Percentiles rank a stretch among this genome's conserved stretches.
Conservation (phyloP, 2,329 filamentous ascomycete genomes). For the Colletotrichum kahawae region DNA sequence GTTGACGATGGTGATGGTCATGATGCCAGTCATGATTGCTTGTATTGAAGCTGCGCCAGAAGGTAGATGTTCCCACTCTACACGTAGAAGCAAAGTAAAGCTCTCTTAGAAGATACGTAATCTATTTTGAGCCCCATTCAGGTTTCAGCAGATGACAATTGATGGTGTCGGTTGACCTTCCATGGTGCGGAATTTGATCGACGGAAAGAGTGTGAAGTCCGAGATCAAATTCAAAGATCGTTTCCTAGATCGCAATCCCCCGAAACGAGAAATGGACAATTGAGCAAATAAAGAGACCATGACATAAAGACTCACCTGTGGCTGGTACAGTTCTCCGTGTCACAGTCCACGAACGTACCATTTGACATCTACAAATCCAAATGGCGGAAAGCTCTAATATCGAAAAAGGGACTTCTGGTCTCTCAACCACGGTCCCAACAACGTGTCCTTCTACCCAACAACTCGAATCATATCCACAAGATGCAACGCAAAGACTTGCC, state of each 20-base stretch:
- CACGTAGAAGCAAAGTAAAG: not conserved
- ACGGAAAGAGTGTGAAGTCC: not conserved
- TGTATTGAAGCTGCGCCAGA: not conserved
- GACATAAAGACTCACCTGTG: fast-evolving
- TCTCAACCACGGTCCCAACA: no score
- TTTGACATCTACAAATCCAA: not conserved
- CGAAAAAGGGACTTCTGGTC: not conserved
- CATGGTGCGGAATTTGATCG: not conserved
- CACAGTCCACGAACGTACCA: fast-evolving
- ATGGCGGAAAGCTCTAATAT: not conserved
- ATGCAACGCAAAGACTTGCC: fast-evolving
- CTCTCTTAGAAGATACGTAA: not conserved
- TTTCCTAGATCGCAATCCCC: fast-evolving
- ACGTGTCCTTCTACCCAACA: not conserved
- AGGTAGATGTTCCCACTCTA: fast-evolving
- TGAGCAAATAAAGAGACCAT: not conserved
- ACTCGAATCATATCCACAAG: fast-evolving
- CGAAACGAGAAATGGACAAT: not conserved
- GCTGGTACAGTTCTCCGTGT: fast-evolving
- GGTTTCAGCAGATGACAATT: not conserved
- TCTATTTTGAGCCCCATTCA: not conserved
- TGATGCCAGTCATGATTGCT: not conserved
- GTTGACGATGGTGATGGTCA: not conserved
- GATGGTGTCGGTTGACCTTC: not conserved
- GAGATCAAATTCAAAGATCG: not conserved